These are phyloP conservation scores for Ustilago esculenta DNA, from an alignment of 1,284 basidiomycete genomes.

Conservation along the genomic window DNA sequence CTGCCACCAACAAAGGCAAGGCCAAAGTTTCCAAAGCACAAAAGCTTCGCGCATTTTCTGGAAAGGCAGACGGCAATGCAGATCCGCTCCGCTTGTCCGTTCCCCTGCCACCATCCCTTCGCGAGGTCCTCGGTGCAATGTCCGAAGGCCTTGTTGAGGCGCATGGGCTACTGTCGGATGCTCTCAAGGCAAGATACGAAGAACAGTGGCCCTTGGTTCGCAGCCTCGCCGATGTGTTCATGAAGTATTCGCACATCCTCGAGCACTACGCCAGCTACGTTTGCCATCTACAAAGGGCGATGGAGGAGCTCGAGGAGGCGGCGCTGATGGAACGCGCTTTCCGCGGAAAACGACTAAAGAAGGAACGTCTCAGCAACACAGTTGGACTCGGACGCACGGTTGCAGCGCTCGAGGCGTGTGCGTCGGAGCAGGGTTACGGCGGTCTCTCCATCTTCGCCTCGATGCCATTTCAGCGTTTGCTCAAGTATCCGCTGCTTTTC, in stretches of 20 bases:
- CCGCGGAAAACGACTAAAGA: constrained; percentile 55
- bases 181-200: constrained; percentile 57
- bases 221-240: constrained; percentile 58
- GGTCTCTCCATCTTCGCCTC: constrained; percentile 91
- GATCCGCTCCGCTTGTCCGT: constrained; percentile 47
- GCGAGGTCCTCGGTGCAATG: constrained; percentile 49
- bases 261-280: constrained; percentile 56
- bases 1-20: constrained; percentile 4
- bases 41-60: constrained; percentile 28
- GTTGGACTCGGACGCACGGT: constrained; percentile 63
- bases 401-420: constrained; percentile 75
- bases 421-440: constrained; percentile 86
- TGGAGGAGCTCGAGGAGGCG: constrained; percentile 60
- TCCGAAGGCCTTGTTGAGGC: constrained; percentile 53
- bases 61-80: constrained; percentile 14
- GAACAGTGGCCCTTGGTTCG: constrained; percentile 62
- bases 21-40: constrained; percentile 37
- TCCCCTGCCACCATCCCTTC: constrained; percentile 50
- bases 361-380: constrained; percentile 55
- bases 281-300: constrained; percentile 54
- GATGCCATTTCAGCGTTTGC: constrained; percentile 93
- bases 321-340: constrained; percentile 60
- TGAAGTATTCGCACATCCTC: constrained; percentile 52
- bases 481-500: constrained; percentile 96
- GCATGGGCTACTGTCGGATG: constrained; percentile 51